These are phyloP conservation scores for Porcisia hertigi DNA, from an alignment of 208 protist species.

Conservation along the genomic window DNA sequence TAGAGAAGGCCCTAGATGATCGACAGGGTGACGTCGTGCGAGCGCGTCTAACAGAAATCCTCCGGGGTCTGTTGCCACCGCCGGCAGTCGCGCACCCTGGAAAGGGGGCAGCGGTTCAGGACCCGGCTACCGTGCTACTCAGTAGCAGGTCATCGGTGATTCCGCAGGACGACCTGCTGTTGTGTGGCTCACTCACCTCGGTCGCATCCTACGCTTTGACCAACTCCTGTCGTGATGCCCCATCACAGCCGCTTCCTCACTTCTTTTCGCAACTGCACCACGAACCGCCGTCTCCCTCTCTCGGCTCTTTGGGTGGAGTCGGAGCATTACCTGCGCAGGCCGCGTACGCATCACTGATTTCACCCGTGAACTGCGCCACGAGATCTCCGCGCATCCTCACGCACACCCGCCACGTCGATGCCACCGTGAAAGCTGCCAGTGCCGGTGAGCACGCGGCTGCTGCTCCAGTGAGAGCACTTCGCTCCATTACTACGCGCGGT, in stretches of 20 bases:
- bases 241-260: background rate
- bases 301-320: background rate
- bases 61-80: conserved; percentile 4
- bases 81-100: background rate
- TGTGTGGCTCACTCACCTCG: background rate
- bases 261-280: background rate
- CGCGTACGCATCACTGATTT: background rate
- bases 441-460: background rate
- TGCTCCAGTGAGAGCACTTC: background rate
- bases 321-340: background rate
- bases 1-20: conserved; percentile 26
- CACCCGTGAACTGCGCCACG: background rate
- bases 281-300: background rate
- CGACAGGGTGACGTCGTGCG: conserved; percentile 11
- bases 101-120: background rate
- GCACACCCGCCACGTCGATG: background rate
- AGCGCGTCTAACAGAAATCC: background rate
- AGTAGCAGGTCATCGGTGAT: background rate
- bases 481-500: conserved; percentile 7
- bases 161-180: background rate
- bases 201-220: background rate
- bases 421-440: background rate
- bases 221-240: no score
- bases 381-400: background rate
- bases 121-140: background rate